Evolutionary conservation across 495 filamentous ascomycete species (phyloP).

Genomic region (Penicillium ucsense): DNA sequence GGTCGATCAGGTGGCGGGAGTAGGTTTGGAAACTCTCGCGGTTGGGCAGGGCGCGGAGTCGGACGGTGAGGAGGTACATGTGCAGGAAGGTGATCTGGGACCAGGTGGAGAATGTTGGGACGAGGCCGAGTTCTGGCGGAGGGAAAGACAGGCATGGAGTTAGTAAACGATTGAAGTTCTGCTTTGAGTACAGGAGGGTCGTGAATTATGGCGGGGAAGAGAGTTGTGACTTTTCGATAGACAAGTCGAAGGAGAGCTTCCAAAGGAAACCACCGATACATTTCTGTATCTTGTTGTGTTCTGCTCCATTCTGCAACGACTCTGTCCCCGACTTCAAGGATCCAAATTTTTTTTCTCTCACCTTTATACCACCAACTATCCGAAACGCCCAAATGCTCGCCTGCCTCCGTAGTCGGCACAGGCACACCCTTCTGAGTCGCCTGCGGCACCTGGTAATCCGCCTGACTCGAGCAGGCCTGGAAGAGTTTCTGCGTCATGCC

Average conservation of each 20-base stretch:
- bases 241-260: too few relatives aligned
- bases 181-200: too few relatives aligned
- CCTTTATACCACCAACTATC: constrained; percentile 76
- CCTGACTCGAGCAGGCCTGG: constrained; percentile 65
- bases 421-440: constrained; percentile 41
- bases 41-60: constrained; percentile 63
- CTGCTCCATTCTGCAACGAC: too few relatives aligned
- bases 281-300: too few relatives aligned
- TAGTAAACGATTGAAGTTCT: too few relatives aligned
- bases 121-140: constrained; percentile 47
- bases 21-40: constrained; percentile 48
- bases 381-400: constrained; percentile 69
- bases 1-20: constrained; percentile 74
- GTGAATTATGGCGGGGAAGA: too few relatives aligned
- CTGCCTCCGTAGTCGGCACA: constrained; percentile 55
- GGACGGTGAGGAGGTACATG: constrained; percentile 87
- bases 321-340: not conserved
- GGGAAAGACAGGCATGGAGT: not conserved
- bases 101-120: constrained; percentile 87
- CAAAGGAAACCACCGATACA: too few relatives aligned
- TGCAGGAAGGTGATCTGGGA: constrained; percentile 92
- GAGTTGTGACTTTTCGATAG: too few relatives aligned
- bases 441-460: constrained; percentile 60
- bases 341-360: constrained; percentile 14
- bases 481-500: constrained; percentile 69